A percentile compares a stretch with the other conserved stretches of the same genome.
Evolutionary conservation across 2,329 filamentous ascomycete species (phyloP).

Genomic region (Ceratocystis albifundus): DNA sequence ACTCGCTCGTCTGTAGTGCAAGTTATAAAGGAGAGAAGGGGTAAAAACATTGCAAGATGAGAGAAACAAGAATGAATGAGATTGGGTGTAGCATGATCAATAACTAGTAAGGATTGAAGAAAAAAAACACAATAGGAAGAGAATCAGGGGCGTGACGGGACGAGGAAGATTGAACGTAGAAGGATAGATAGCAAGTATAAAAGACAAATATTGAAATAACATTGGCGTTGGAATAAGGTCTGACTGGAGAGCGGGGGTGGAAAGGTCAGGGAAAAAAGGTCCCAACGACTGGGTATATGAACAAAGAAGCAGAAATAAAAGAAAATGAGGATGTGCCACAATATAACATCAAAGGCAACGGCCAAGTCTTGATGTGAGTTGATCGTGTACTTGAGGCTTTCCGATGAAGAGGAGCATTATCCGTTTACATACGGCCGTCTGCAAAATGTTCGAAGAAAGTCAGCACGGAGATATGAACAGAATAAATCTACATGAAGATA

Average conservation of each 20-base stretch:
- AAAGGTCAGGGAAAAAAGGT: neutral
- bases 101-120: neutral
- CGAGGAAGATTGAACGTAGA: neutral
- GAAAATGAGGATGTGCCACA: neutral
- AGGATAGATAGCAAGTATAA: conserved; percentile 5
- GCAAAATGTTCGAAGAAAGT: neutral
- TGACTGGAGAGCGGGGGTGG: neutral
- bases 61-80: neutral
- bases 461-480: neutral
- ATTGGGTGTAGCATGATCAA: neutral
- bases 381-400: neutral
- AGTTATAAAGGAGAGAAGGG: neutral
- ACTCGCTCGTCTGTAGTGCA: too few species aligned
- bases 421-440: conserved; percentile 1
- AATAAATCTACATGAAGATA: neutral
- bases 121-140: neutral
- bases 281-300: conserved; percentile 22
- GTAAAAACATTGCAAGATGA: neutral
- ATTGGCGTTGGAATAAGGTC: neutral
- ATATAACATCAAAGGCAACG: neutral
- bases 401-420: neutral
- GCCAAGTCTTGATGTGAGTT: neutral
- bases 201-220: conserved; percentile 7
- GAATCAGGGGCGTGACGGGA: neutral
- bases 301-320: conserved; percentile 21